Evolutionary conservation across 441 rosid species (phyloP).

Genomic region (Adansonia gregorii): DNA sequence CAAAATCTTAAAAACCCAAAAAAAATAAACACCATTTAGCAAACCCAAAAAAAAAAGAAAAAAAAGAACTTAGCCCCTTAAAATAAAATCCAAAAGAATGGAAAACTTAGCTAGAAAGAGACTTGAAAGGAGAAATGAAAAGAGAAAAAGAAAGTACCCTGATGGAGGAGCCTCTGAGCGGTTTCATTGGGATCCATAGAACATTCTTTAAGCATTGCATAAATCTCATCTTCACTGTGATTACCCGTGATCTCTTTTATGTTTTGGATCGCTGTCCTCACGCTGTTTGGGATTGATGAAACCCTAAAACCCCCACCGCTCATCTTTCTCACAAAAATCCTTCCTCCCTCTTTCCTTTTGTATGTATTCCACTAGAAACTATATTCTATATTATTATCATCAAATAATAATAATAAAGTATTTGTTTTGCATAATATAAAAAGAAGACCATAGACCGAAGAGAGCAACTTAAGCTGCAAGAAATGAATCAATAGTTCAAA

Average conservation of each 20-base stretch:
- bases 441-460: too few species aligned
- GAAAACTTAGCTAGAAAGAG: not conserved
- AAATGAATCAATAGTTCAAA: too few species aligned
- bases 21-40: constrained; percentile 27
- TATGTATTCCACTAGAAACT: too few species aligned
- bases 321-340: constrained; percentile 46
- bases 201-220: constrained; percentile 87
- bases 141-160: constrained; percentile 45
- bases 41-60: not conserved
- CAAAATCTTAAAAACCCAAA: not conserved
- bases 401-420: too few species aligned
- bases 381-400: too few species aligned
- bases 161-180: constrained; percentile 65
- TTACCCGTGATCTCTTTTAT: constrained; percentile 79
- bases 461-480: too few species aligned
- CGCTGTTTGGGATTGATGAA: constrained; percentile 56
- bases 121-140: not conserved
- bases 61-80: not conserved
- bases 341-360: not conserved
- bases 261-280: constrained; percentile 65
- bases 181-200: constrained; percentile 95
- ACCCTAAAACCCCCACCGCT: constrained; percentile 78
- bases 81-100: not conserved
- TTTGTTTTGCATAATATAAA: too few species aligned
- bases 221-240: constrained; percentile 91